Base-by-base conservation (phyloP, 2,329 filamentous ascomycete species). In the Conoideocrella luteorostrata region DNA sequence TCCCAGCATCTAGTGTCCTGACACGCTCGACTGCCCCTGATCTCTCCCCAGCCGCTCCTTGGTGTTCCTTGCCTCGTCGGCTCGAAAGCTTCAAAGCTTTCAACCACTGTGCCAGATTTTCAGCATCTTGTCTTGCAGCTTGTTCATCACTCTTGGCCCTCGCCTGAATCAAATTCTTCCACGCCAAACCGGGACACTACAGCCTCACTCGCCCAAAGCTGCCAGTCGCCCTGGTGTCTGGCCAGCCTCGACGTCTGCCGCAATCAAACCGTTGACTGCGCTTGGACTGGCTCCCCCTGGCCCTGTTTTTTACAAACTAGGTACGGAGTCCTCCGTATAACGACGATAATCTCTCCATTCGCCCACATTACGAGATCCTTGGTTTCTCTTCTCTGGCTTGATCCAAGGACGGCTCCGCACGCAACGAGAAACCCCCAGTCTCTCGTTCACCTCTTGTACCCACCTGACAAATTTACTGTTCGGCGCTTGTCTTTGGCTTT, bases 1-100 rank as follows among this genome's bases (percentile, higher is more conserved):
- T 17, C 18, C 30, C 21, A 1, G 12, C 6, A 7, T 22, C 11
- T 18, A 22, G 17, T 21, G 23, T 22, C 34, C 34, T 33, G 30
- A 33, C 30, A 33, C 30, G 30, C 30, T n/a, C 23, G 34, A 37
- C 32, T 18, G 34, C 34, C 34, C 34, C 34, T 37, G 21, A 37
- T 37, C 34, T 11, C n/a, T n/a, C n/a, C n/a, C n/a, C n/a, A n/a
- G n/a, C n/a, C n/a, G n/a, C n/a, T n/a, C n/a, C n/a, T n/a, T n/a
- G n/a, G n/a, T n/a, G n/a, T n/a, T n/a, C n/a, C 38, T 23, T 35
- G 33, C 17, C 20, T 32, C 11, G 26, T 23, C 26, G 15, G 7
- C 18, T 24, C 20, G 13, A n/a, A 18, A 15, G 13, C 20, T 18
- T 15, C 39, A 23, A 33, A 7, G 5, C 13, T 24, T 17, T 13